Evolutionary conservation across 495 filamentous ascomycete genomes (phyloP), one percentile per base, ranked within the genome.

Genomic region (Acidomyces sp.): DNA sequence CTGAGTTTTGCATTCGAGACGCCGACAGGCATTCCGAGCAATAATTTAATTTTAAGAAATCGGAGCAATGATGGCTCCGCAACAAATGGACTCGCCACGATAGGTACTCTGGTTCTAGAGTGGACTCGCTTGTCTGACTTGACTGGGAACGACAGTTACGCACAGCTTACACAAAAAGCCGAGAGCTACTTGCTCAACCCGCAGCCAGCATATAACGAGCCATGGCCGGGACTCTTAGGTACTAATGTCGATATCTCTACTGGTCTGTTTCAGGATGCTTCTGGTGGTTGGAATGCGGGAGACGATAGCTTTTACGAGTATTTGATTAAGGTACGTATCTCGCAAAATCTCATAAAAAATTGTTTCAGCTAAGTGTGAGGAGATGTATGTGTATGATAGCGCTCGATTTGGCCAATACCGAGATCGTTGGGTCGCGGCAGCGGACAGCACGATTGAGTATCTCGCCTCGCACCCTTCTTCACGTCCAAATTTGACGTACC

Each of bases 311-410:
- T 60, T 7, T 62, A 58, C 49, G 61, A 64, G 41, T 64, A 64
- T 40, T 48, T 64, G 52, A 66, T 0, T 58, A 60, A 4, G 69
- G 63, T 2, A 72, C 85, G 55, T 83, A 57, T 80, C 83, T 0
- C 85, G 85, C 6, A 60, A 93, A 15, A 58, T 88, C 4, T 85
- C 85, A 2, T 78, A 74, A 21, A 61, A 74, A 32, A 69, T 93
- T 36, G 59, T 75, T 44, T 65, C 85, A 43, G 35, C 35, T 23
- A 37, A 24, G 17, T 6, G 15, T 7, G 6, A 9, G 15, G 9
- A 23, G 67, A 88, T 90, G 82, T 92, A 78, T 51, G 60, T 92
- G 46, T 93, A 93, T 55, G 78, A 86, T 54, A 68, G 78, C 9
- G 39, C 58, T 24, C 71, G 75, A 6, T 92, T 80, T 48, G 60